These are phyloP conservation scores for Trapa incisa DNA, from an alignment of 345 rosid genomes.

Conservation along the genomic window DNA sequence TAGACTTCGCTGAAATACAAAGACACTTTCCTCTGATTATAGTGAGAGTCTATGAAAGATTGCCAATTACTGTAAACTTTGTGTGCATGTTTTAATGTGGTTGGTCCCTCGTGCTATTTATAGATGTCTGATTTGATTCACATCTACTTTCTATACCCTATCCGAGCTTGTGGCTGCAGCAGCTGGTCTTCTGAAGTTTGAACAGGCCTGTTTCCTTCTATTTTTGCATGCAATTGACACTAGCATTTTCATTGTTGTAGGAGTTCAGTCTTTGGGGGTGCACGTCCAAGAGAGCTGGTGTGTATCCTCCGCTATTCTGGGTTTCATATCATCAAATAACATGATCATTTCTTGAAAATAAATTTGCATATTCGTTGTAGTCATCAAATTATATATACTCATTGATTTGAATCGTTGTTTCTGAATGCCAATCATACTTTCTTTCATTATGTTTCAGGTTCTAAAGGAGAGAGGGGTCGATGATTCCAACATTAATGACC, in stretches of 20 bases:
- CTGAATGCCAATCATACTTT: background rate
- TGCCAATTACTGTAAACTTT: background rate
- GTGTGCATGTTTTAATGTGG: background rate
- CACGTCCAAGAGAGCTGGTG: slow-evolving; percentile 76
- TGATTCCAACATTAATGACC: slow-evolving; percentile 25
- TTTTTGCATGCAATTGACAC: background rate
- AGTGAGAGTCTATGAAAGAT: background rate
- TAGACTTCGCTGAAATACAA: background rate
- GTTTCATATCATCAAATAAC: background rate
- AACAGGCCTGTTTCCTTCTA: background rate
- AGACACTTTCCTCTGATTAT: background rate
- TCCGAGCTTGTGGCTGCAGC: background rate
- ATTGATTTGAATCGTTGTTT: background rate
- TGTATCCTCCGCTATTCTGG: slow-evolving; percentile 10
- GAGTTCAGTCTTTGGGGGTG: slow-evolving; percentile 65
- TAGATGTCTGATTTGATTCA: background rate
- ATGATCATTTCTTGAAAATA: background rate
- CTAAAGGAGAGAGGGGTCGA: slow-evolving; percentile 60
- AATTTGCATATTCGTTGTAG: background rate
- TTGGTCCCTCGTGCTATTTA: background rate
- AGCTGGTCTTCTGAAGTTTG: background rate
- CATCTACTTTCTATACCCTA: background rate
- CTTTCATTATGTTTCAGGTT: slow-evolving; percentile 26
- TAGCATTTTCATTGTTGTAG: slow-evolving; percentile 31
- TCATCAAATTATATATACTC: background rate